Evolutionary conservation across 768 basidiomycete species (phyloP).

Genomic region (Hortiboletus campestris): DNA sequence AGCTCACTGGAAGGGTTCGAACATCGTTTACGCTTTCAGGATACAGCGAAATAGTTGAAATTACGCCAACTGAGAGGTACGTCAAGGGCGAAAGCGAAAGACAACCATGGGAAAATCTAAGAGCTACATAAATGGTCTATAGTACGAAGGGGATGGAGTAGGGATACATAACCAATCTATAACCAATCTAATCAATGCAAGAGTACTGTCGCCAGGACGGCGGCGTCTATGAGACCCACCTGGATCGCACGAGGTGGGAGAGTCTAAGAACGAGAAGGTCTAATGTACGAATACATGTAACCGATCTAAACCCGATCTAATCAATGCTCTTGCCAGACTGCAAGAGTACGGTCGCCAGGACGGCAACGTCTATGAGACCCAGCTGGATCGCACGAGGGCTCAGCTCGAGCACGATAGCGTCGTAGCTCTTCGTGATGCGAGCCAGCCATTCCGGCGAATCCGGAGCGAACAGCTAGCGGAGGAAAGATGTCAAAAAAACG

Average conservation of each 20-base stretch:
- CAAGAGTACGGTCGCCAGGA: constrained; percentile 54
- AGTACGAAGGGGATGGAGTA: neutral
- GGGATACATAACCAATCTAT: too few species aligned
- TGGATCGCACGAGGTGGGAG: constrained; percentile 45
- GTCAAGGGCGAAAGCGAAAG: neutral
- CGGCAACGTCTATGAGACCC: constrained; percentile 49
- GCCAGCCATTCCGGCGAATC: constrained; percentile 43
- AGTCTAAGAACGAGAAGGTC: too few species aligned
- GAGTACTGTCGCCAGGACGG: constrained; percentile 51
- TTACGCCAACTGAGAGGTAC: neutral
- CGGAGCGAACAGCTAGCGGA: constrained; percentile 45
- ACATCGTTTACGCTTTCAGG: too few species aligned
- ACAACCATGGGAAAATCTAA: too few species aligned
- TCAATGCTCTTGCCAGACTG: constrained; percentile 65
- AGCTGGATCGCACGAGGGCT: constrained; percentile 53
- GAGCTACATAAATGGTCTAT: neutral
- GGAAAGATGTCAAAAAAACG: neutral
- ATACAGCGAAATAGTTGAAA: neutral
- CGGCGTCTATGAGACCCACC: constrained; percentile 50
- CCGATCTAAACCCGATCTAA: constrained; percentile 21
- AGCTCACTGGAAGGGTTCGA: neutral
- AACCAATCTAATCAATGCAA: constrained; percentile 49
- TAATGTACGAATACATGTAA: neutral
- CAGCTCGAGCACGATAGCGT: constrained; percentile 51
- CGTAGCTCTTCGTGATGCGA: constrained; percentile 46